A percentile compares a stretch with the other conserved stretches of the same genome.
These are phyloP conservation scores for Mucor piriformis DNA, from an alignment of 371 early-diverging fungal species.

Conservation along the genomic window DNA sequence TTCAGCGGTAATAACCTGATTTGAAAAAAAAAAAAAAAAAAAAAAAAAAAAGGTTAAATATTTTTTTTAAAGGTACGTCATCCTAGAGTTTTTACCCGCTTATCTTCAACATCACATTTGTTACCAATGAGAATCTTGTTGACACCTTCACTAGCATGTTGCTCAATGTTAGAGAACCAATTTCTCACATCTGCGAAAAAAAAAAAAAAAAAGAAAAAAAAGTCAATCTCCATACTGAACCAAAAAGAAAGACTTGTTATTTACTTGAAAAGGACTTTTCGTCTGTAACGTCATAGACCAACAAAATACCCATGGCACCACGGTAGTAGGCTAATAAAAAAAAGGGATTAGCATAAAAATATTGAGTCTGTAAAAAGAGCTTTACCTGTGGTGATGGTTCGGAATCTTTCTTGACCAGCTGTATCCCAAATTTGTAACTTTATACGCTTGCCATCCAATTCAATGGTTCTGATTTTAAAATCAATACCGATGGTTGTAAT, in stretches of 20 bases:
- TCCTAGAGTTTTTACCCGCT: slow-evolving; percentile 73
- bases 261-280: slow-evolving; percentile 94
- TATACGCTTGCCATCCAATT: slow-evolving; percentile 97
- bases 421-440: slow-evolving; percentile 99
- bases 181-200: slow-evolving; percentile 89
- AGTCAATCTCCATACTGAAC: neutral
- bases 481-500: slow-evolving; percentile 99
- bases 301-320: slow-evolving; percentile 98
- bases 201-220: neutral
- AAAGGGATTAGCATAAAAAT: neutral
- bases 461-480: slow-evolving; percentile 99
- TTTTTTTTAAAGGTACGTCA: slow-evolving; percentile 97
- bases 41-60: slow-evolving; percentile 72
- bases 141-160: slow-evolving; percentile 96
- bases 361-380: too few species aligned
- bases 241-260: neutral
- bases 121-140: slow-evolving; percentile 99
- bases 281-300: slow-evolving; percentile 99
- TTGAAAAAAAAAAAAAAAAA: too few species aligned
- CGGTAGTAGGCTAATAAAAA: slow-evolving; percentile 87
- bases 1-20: slow-evolving; percentile 67
- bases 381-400: slow-evolving; percentile 96
- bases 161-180: slow-evolving; percentile 99
- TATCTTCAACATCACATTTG: slow-evolving; percentile 96
- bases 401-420: slow-evolving; percentile 99